Conservation (phyloP, 2,329 filamentous ascomycete genomes). For the Fusarium sambucinum region DNA sequence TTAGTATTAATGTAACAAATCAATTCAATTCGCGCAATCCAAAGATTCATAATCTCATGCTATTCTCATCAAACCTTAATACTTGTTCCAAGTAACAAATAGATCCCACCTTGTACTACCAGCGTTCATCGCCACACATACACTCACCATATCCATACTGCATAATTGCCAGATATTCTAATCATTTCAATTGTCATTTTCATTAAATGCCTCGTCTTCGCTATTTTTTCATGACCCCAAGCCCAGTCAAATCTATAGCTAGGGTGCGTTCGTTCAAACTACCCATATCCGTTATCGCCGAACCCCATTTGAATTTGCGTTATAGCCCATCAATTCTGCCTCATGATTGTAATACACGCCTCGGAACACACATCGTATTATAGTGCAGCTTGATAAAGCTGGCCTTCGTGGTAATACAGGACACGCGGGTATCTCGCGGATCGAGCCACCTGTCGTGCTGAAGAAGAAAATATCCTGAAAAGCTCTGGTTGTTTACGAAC, state of each 20-base stretch:
- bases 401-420: constrained; percentile 45
- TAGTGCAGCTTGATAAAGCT: constrained; percentile 44
- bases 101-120: too few relatives aligned
- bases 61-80: neutral
- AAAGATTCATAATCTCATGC: neutral
- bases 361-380: constrained; percentile 45
- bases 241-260: constrained; percentile 45
- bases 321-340: constrained; percentile 32
- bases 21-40: too few relatives aligned
- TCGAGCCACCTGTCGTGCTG: constrained; percentile 32
- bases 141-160: neutral
- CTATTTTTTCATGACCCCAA: constrained; percentile 33
- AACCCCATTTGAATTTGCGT: constrained; percentile 28
- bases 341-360: constrained; percentile 44
- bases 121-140: neutral
- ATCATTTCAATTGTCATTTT: constrained; percentile 40
- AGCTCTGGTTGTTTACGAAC: constrained; percentile 52
- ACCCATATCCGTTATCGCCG: constrained; percentile 32
- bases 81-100: neutral
- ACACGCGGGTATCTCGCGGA: constrained; percentile 34
- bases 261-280: constrained; percentile 25
- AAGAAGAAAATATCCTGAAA: constrained; percentile 33
- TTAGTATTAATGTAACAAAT: too few relatives aligned
- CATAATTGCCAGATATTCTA: neutral
- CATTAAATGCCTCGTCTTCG: constrained; percentile 46